A percentile compares a stretch with the other conserved stretches of the same genome.
Evolutionary conservation across 306 rosid species (phyloP).

Genomic region (Carpinus fangiana): DNA sequence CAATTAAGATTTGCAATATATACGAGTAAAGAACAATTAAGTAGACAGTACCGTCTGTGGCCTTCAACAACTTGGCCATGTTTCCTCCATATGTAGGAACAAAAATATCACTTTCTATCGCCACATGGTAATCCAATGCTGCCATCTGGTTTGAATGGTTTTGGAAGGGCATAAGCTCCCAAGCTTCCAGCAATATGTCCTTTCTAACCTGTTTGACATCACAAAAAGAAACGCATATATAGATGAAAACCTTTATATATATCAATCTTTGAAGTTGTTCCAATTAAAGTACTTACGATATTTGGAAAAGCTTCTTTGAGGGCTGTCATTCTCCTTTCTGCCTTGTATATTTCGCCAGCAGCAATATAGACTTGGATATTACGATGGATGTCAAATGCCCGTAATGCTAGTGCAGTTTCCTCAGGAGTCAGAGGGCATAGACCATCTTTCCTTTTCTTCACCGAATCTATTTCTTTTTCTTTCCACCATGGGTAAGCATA

Average conservation of each 20-base stretch:
- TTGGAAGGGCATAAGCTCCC: slow-evolving; percentile 62
- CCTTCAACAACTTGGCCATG: slow-evolving; percentile 99
- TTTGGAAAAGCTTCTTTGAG: slow-evolving; percentile 65
- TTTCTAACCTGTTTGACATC: slow-evolving; percentile 61
- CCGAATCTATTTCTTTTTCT: slow-evolving; percentile 77
- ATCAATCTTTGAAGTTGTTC: too few relatives aligned
- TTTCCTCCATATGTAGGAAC: slow-evolving; percentile 93
- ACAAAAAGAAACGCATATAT: slow-evolving; percentile 1
- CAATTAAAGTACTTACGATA: slow-evolving; percentile 48
- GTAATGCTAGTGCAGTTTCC: slow-evolving; percentile 69
- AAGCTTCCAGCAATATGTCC: slow-evolving; percentile 76
- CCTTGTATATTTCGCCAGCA: slow-evolving; percentile 92
- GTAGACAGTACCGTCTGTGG: slow-evolving; percentile 62
- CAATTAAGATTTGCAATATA: not conserved
- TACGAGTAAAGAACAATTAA: not conserved
- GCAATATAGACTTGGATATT: slow-evolving; percentile 79
- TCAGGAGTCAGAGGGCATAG: slow-evolving; percentile 91
- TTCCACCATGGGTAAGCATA: slow-evolving; percentile 92
- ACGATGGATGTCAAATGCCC: slow-evolving; percentile 70
- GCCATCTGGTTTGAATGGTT: slow-evolving; percentile 97
- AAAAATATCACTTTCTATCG: slow-evolving; percentile 88
- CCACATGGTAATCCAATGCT: slow-evolving; percentile 82
- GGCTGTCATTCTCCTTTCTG: slow-evolving; percentile 61
- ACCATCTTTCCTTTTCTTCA: slow-evolving; percentile 72
- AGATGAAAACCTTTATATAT: too few relatives aligned